Conservation (phyloP, 768 basidiomycete species). For the Agrocybe chaxingu region DNA sequence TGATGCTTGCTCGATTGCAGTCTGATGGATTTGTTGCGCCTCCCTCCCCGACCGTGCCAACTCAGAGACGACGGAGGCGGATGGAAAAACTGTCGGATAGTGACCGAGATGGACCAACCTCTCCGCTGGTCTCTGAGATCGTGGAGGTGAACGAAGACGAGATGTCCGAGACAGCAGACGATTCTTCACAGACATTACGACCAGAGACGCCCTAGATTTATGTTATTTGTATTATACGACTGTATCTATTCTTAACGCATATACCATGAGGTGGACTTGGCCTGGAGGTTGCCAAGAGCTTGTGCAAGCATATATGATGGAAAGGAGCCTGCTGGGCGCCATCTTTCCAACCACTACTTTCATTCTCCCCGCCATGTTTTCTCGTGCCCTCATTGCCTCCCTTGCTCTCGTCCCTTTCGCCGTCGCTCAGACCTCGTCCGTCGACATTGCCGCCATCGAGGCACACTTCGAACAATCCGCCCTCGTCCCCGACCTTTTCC, state of each 20-base stretch:
- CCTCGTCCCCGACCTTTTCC: slow-evolving; percentile 60
- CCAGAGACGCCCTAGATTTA: background rate
- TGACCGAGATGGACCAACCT: slow-evolving; percentile 26
- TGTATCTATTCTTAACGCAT: slow-evolving; percentile 4
- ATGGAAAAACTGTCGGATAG: slow-evolving; percentile 24
- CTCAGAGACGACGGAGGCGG: slow-evolving; percentile 36
- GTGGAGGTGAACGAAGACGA: slow-evolving; percentile 20
- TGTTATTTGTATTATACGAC: slow-evolving; percentile 3
- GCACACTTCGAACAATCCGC: slow-evolving; percentile 64
- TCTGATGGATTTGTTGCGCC: slow-evolving; percentile 63
- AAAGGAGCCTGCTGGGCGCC: background rate
- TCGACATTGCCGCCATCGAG: slow-evolving; percentile 56
- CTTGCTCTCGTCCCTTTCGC: slow-evolving; percentile 40
- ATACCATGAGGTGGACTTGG: slow-evolving; percentile 3
- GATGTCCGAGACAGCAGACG: slow-evolving; percentile 8
- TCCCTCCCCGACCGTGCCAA: slow-evolving; percentile 46
- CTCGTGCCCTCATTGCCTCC: slow-evolving; percentile 28
- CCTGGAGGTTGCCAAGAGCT: slow-evolving; percentile 2
- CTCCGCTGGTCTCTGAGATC: slow-evolving; percentile 31
- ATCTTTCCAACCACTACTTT: slow-evolving; percentile 14
- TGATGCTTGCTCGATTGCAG: slow-evolving; percentile 74
- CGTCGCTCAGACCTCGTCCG: slow-evolving; percentile 41
- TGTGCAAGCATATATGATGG: background rate
- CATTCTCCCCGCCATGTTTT: slow-evolving; percentile 26
- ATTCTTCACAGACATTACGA: background rate